Evolutionary conservation across 2,329 filamentous ascomycete genomes (phyloP).

Genomic region (Uncinocarpus reesii): DNA sequence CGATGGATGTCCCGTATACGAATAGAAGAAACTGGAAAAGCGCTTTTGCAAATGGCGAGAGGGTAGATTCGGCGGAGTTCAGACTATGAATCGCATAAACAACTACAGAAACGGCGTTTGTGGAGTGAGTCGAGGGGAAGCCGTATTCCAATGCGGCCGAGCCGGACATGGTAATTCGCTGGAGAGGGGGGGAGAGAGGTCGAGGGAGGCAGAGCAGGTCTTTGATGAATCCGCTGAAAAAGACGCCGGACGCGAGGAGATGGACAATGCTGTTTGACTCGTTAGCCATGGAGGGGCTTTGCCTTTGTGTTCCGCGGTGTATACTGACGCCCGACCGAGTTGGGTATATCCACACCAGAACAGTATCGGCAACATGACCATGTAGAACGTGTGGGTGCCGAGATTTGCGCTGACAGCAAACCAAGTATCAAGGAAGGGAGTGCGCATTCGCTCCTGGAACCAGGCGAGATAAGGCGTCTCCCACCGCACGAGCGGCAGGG

Average conservation of each 20-base stretch:
- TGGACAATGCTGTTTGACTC: constrained; percentile 44
- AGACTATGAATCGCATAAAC: constrained; percentile 69
- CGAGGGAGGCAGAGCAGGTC: constrained; percentile 87
- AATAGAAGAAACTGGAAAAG: constrained; percentile 61
- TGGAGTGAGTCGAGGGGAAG: constrained; percentile 93
- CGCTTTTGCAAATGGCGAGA: constrained; percentile 50
- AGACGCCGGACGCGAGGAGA: constrained; percentile 67
- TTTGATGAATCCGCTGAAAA: constrained; percentile 87
- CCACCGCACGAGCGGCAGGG: constrained; percentile 81
- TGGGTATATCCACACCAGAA: constrained; percentile 91
- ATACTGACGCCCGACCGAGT: constrained; percentile 71
- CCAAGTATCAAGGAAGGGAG: constrained; percentile 82
- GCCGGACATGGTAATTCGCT: constrained; percentile 81
- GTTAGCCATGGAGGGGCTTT: constrained; percentile 10
- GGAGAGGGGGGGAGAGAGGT: constrained; percentile 79
- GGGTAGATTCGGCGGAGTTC: constrained; percentile 52
- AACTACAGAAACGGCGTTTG: constrained; percentile 90
- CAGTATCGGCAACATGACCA: constrained; percentile 84
- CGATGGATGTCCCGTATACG: constrained; percentile 79
- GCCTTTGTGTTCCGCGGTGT: constrained; percentile 7
- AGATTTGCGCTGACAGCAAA: constrained; percentile 95
- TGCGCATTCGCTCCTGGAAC: constrained; percentile 69
- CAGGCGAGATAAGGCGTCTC: constrained; percentile 90
- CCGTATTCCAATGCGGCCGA: constrained; percentile 93
- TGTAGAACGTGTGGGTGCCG: constrained; percentile 97